Evolutionary conservation across 345 rosid species (phyloP), one percentile per base, ranked within the genome.

Genomic region (Syzygium aqueum): DNA sequence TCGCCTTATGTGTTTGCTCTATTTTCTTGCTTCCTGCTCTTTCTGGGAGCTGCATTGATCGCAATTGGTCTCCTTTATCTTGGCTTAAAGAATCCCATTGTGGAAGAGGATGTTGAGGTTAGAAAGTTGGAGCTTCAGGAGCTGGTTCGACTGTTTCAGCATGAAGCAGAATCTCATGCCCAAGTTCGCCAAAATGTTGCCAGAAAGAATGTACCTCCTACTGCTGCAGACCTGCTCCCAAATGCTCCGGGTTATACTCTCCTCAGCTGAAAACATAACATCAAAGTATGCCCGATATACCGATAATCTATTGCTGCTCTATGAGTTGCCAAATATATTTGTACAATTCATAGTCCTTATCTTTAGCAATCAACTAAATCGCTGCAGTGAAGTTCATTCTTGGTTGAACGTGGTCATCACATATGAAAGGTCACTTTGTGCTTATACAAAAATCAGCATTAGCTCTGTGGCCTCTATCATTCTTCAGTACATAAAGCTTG

Each of bases 81-180:
- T 46, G 95, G 96, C 65, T 88, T 95, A 89, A 93, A 90, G 86
- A 91, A 90, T 53, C 96, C 97, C 46, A 53, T 87, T 53, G 51
- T 84, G n/a, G 94, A 92, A 85, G 90, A 92, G 86, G 88, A 92
- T 33, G 90, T 92, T 51, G 94, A 92, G 89, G 91, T 84, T 85
- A 92, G 92, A 82, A 93, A 89, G 87, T 85, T 91, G 65, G 95
- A 95, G 92, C 94, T 95, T 21, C 90, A 94, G 25, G 94, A 91
- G 91, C 90, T 95, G 86, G 96, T 94, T 0, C 91, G 87, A 85
- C 90, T 89, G 90, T 95, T 93, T 90, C 93, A 95, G 90, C 88
- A 87, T 78, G 94, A 95, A 88, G 96, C 97, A 53, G 93, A 94
- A 61, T 92, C 94, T 83, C 97, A 94, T 14, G 94, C 93, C 83